Base-by-base conservation (phyloP, 1,284 basidiomycete species). In the Phylloporus gajari region DNA sequence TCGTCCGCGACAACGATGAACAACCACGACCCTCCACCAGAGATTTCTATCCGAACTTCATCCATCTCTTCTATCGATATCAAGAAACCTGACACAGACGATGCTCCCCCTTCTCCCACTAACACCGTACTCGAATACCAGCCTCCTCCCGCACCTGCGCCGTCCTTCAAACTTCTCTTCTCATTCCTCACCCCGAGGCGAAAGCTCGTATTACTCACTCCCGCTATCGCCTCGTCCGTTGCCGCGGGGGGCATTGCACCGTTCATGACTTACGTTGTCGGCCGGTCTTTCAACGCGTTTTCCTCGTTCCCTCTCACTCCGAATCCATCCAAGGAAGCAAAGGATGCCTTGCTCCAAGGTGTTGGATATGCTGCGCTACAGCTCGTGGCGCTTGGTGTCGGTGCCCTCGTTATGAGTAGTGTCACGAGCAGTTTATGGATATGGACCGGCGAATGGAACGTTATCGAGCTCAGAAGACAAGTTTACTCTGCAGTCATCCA, bases 251-350 rank as follows among this genome's bases (percentile, higher is more conserved):
- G 92, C 51, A 88, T 98, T 51, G 95, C 95, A 0, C 95, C 97
- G 1, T 95, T 95, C 86, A 98, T 99, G 96, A 97, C 97, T 11
- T 89, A 91, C 68, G 90, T 97, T 74, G 87, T 99, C 74, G 97
- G 97, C 42, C 89, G 94, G 68, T 91, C 93, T 9, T 98, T 99
- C 85, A 89, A 94, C 76, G 88, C 92, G 0, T 97, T 98, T 84
- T 90, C 82, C 63, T 84, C 86, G 0, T 92, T 90, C 77, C 88
- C 88, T n/a, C 83, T 86, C 71, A 84, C 80, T 72, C 84, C 84
- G 63, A 84, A 84, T 71, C 87, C 86, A 13, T 82, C 87, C 4
- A 82, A 87, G 68, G 79, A 82, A 65, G 89, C 84, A 74, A 90
- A 91, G 75, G 80, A 88, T 65, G 79, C 84, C 7, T 87, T 97